Percentiles rank a stretch among this genome's conserved stretches.
Conservation (phyloP, 78 protist genomes). For the Chrysochromulina parva region DNA sequence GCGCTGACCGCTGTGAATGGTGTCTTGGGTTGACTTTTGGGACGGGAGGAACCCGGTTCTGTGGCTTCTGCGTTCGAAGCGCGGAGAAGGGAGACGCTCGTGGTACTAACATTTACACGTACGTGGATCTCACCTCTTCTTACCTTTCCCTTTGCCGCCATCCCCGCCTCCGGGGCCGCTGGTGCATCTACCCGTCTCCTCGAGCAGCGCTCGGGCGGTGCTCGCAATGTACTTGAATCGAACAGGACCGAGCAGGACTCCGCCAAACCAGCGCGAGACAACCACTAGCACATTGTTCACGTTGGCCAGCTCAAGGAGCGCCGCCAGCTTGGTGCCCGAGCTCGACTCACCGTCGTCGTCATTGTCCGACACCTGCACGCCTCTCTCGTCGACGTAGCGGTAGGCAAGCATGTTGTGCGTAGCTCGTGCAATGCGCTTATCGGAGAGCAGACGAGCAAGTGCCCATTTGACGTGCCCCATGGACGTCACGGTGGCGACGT, state of each 20-base stretch:
- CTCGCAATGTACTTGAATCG: constrained; percentile 28
- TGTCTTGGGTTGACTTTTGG: no score
- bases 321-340: constrained; percentile 58
- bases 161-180: no score
- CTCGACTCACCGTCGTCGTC: constrained; percentile 80
- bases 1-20: no score
- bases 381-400: neutral
- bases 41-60: no score
- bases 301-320: constrained; percentile 39
- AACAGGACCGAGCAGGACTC: constrained; percentile 70
- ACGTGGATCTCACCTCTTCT: no score
- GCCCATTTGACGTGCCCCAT: neutral
- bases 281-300: constrained; percentile 45
- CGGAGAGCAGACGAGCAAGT: neutral
- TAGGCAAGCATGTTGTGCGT: constrained; percentile 43
- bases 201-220: no score
- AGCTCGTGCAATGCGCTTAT: constrained; percentile 29
- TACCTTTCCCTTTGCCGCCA: no score
- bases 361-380: constrained; percentile 35
- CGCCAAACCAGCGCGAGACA: constrained; percentile 81
- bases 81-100: no score
- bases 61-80: no score
- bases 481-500: neutral
- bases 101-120: no score
- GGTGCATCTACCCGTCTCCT: no score